A percentile compares a stretch with the other conserved stretches of the same genome.
These are phyloP conservation scores for Pythium periplocum DNA, from an alignment of 352 stramenopile species.

Conservation along the genomic window DNA sequence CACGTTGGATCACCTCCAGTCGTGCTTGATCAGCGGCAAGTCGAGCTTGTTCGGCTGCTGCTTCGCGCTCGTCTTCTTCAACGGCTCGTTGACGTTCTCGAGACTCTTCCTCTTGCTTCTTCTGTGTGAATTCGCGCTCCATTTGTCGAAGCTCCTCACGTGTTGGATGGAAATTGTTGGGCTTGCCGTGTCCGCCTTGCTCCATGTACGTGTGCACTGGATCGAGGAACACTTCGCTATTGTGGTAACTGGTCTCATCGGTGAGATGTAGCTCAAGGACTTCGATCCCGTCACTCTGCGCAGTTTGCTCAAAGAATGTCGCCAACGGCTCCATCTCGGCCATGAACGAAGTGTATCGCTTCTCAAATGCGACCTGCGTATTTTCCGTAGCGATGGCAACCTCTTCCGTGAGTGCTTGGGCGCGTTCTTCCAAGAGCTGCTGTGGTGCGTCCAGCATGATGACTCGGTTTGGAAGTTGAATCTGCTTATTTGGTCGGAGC, in stretches of 20 bases:
- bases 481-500: conserved; percentile 29
- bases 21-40: conserved; percentile 51
- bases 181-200: conserved; percentile 45
- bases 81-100: conserved; percentile 24
- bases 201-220: conserved; percentile 75
- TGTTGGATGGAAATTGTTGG: conserved; percentile 83
- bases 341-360: conserved; percentile 42
- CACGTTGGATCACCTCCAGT: conserved; percentile 65
- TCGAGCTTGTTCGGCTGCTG: conserved; percentile 31
- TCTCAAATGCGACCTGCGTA: conserved; percentile 49
- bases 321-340: conserved; percentile 41
- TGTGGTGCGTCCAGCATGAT: conserved; percentile 50
- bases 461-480: conserved; percentile 64
- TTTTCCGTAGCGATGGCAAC: conserved; percentile 54
- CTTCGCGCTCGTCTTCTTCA: conserved; percentile 54
- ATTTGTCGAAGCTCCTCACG: conserved; percentile 48
- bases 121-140: conserved; percentile 34
- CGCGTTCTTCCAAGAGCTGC: conserved; percentile 44
- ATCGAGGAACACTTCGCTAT: conserved; percentile 31
- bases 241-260: conserved; percentile 35
- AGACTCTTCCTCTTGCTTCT: conserved; percentile 39
- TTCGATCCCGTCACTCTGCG: conserved; percentile 31
- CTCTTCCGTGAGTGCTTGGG: conserved; percentile 49
- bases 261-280: conserved; percentile 58
- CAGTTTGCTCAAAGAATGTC: conserved; percentile 58